Base-by-base conservation (phyloP, 129 eudicot species). In the Erigeron canadensis region DNA sequence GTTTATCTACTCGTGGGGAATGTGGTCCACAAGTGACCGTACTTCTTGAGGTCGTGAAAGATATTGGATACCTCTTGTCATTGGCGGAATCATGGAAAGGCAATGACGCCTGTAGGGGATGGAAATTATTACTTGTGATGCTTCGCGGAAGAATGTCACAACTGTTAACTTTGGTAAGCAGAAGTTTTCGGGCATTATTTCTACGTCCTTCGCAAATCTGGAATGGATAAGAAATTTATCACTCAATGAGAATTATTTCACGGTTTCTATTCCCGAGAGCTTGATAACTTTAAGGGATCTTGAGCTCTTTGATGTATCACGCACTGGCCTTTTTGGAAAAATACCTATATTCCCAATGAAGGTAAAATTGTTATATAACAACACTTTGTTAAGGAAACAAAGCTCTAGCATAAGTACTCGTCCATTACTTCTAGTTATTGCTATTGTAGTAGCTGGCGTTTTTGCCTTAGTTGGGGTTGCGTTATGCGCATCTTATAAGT, bases 401-500 rank as follows among this genome's bases (percentile, higher is more conserved):
- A 37, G 40, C 47, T n/a, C n/a, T n/a, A n/a, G n/a, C n/a, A n/a
- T n/a, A n/a, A n/a, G n/a, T n/a, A 1, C 44, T 66, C 68, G 17
- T 46, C 61, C 81, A 1, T 63, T 37, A 8, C 83, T 75, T 73
- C 46, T 79, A 73, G 55, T 77, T 57, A 82, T 67, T 5, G 84
- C 80, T 65, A 66, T 84, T 23, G 81, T 57, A 7, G 21, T 83
- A 15, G 37, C 70, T 55, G 75, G 81, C 61, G 80, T 76, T 69
- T 13, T 86, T 34, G 65, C 77, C 22, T 56, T 84, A 44, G 37
- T 87, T 61, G 79, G 61, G 43, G 80, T 82, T 39, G 39, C 79
- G 57, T 46, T 70, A 58, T 79, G 76, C 67, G 85, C 81, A 28
- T 81, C 69, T 13, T 81, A 65, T 75, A 79, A 76, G 53, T 84